A percentile compares a stretch with the other conserved stretches of the same genome.
Conservation (phyloP, 352 stramenopile genomes). For the Globisporangium emineosum region DNA sequence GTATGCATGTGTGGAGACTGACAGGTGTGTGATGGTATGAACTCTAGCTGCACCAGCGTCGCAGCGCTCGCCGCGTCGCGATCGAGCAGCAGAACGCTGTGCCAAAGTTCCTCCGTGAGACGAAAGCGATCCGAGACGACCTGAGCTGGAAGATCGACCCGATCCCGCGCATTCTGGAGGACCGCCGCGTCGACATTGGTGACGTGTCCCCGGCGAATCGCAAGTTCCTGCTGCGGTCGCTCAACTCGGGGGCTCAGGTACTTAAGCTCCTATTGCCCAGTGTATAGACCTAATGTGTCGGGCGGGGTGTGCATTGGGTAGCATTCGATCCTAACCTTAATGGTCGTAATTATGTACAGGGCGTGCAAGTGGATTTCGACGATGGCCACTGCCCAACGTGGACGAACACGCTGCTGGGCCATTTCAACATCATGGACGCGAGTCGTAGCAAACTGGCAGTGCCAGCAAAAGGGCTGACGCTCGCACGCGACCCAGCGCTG, state of each 20-base stretch:
- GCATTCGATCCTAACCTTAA: neutral
- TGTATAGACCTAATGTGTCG: neutral
- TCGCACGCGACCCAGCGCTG: slow-evolving; percentile 50
- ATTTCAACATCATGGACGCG: slow-evolving; percentile 92
- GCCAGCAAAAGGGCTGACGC: slow-evolving; percentile 21
- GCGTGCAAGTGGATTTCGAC: slow-evolving; percentile 79
- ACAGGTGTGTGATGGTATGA: neutral
- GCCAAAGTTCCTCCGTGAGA: slow-evolving; percentile 83
- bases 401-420: slow-evolving; percentile 89
- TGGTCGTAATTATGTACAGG: slow-evolving; percentile 17
- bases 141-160: slow-evolving; percentile 53
- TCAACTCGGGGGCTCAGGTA: slow-evolving; percentile 92
- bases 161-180: slow-evolving; percentile 66
- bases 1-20: neutral
- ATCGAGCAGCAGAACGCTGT: slow-evolving; percentile 66
- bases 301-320: neutral
- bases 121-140: slow-evolving; percentile 62
- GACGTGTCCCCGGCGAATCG: slow-evolving; percentile 84
- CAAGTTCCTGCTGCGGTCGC: slow-evolving; percentile 90
- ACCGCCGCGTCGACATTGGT: slow-evolving; percentile 94
- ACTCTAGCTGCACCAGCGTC: slow-evolving; percentile 51
- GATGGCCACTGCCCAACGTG: slow-evolving; percentile 89
- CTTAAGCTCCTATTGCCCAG: too few relatives aligned
- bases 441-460: slow-evolving; percentile 53
- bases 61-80: slow-evolving; percentile 46